Base-by-base conservation (phyloP, 305 asterid genomes). In the Solanum chacoense region DNA sequence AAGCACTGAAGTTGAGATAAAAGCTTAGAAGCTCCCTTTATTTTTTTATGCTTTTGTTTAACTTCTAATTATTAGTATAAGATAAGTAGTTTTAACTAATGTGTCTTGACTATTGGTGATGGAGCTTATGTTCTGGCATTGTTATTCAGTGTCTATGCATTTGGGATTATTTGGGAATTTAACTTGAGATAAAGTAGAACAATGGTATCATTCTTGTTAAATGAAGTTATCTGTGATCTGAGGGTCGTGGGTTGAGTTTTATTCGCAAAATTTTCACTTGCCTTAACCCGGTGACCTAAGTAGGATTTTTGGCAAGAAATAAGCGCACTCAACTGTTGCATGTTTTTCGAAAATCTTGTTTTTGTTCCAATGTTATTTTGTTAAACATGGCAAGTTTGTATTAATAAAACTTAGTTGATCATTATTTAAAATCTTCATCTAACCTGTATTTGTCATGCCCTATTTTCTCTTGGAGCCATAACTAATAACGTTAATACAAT, bases 1-100 rank as follows among this genome's bases (percentile, higher is more conserved):
- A 26, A 87, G 71, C 78, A 80, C 42, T 18, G 90, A 87, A 79
- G 78, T 90, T 6, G 91, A 37, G 80, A 16, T 87, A 34, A 92
- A 90, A 85, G 92, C 89, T 90, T 94, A 90, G 92, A 26, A 79
- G 65, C 13, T 79, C 67, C 14, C 29, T 13, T 40, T 24, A 1
- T 6, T 4, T 65, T 4, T 67, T 63, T 22, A 4, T 22, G 71
- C 1, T 22, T 63, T 9, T 69, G 75, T 26, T 69, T 11, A 38
- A 79, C 31, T 37, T 78, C 85, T 38, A 14, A 79, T 38, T 37
- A 18, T 38, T 38, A 26, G 85, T 79, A 38, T 14, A 3, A 7
- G 35, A 79, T 13, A 38, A 4, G 12, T 13, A 24, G 85, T 37
- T 78, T 78, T 8, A 78, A 78, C 13, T 13, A 7, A 24, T 24